These are phyloP conservation scores for Chaetomidium leptoderma DNA, from an alignment of 495 filamentous ascomycete genomes.

Conservation along the genomic window DNA sequence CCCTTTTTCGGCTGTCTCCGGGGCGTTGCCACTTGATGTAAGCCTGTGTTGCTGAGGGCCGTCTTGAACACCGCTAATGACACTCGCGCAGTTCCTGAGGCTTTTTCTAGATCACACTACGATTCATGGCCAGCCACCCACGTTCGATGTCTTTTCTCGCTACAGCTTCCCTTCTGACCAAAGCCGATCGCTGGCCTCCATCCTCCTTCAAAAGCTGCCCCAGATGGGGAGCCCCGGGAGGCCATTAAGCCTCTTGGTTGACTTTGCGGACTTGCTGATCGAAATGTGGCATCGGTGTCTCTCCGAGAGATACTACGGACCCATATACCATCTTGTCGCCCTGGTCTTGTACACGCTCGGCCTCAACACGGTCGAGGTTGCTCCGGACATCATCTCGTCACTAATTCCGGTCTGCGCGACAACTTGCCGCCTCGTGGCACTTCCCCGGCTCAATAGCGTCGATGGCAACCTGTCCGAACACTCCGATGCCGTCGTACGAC, in stretches of 20 bases:
- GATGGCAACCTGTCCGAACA: constrained; percentile 28
- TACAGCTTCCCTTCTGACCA: constrained; percentile 41
- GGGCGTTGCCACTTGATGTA: constrained; percentile 36
- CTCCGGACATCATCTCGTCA: constrained; percentile 40
- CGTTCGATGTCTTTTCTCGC: constrained; percentile 42
- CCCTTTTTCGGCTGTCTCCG: not conserved
- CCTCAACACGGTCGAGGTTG: constrained; percentile 37
- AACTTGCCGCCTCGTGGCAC: constrained; percentile 31
- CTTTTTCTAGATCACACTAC: constrained; percentile 43
- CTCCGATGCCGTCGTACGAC: constrained; percentile 23
- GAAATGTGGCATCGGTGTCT: constrained; percentile 45
- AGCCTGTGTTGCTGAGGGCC: constrained; percentile 4
- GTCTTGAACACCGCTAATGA: constrained; percentile 14
- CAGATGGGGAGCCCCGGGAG: constrained; percentile 34
- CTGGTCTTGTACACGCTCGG: constrained; percentile 38
- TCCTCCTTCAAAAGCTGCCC: constrained; percentile 43
- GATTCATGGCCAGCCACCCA: constrained; percentile 33
- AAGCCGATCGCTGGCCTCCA: constrained; percentile 38
- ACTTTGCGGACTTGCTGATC: constrained; percentile 43
- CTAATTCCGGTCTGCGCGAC: constrained; percentile 42
- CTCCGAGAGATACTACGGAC: constrained; percentile 38
- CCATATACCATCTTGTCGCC: constrained; percentile 42
- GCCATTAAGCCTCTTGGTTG: constrained; percentile 37
- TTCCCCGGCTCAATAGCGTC: constrained; percentile 26
- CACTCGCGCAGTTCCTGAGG: constrained; percentile 34